These are phyloP conservation scores for Rhizophagus prolifer DNA, from an alignment of 192 early-diverging fungal genomes.

Conservation along the genomic window DNA sequence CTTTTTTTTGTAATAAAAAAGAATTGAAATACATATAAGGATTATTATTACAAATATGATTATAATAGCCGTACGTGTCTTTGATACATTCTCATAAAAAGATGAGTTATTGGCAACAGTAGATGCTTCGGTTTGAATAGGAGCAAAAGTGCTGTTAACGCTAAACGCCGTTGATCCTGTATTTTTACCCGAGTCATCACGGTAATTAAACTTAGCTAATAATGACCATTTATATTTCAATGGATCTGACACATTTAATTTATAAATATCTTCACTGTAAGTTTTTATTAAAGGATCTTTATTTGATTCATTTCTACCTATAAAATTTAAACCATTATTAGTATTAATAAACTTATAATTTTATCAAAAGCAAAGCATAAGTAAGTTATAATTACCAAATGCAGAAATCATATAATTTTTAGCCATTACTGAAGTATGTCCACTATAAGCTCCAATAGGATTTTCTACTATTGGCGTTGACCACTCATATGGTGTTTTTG, in stretches of 20 bases:
- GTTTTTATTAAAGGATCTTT: background rate
- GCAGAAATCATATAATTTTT: background rate
- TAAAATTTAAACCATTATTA: background rate
- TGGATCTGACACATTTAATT: constrained; percentile 8
- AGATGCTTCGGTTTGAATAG: too few species aligned
- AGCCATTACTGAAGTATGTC: background rate
- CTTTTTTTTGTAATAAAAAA: too few species aligned
- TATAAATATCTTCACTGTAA: background rate
- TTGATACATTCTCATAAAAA: too few species aligned
- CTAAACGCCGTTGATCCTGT: too few species aligned
- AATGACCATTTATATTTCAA: constrained; percentile 3
- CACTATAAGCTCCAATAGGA: too few species aligned
- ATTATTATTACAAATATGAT: too few species aligned
- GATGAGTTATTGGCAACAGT: too few species aligned
- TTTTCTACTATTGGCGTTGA: too few species aligned
- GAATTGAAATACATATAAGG: too few species aligned
- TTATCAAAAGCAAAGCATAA: background rate
- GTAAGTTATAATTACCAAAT: background rate
- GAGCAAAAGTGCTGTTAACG: too few species aligned
- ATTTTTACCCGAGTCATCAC: background rate
- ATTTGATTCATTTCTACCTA: background rate
- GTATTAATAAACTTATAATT: background rate
- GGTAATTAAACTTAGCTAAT: background rate
- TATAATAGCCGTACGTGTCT: too few species aligned
- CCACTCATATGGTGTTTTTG: too few species aligned